phyloP scores from a whole-genome alignment of 2,329 filamentous ascomycete species.

The Fusarium sp. region DNA sequence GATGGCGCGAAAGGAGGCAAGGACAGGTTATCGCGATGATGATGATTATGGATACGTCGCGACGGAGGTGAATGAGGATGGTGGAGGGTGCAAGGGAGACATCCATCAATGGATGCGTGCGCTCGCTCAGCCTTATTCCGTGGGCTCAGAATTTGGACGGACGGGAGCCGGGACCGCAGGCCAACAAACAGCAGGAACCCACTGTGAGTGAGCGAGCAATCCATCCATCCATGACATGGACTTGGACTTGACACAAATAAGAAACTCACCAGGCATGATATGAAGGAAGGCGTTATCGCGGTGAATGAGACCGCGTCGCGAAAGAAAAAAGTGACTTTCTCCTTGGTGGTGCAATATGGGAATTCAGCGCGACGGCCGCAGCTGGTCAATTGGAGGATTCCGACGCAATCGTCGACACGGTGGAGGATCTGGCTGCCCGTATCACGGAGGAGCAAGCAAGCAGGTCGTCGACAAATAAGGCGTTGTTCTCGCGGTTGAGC shows the following conservation, averaged over 20 bases:
- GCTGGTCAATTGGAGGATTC: slow-evolving; percentile 2
- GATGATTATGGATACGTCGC: background rate
- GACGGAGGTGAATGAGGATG: slow-evolving; percentile 8
- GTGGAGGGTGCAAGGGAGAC: slow-evolving; percentile 29
- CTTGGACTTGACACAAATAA: slow-evolving; percentile 6
- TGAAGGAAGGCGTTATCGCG: slow-evolving; percentile 1
- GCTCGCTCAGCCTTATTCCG: slow-evolving; percentile 22
- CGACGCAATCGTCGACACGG: slow-evolving; percentile 18
- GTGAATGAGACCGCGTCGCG: background rate
- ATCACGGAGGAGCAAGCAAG: background rate
- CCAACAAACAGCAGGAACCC: slow-evolving; percentile 29
- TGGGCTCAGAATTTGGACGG: slow-evolving; percentile 23
- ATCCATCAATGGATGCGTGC: slow-evolving; percentile 1
- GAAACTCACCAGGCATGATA: slow-evolving; percentile 35
- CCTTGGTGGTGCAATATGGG: background rate
- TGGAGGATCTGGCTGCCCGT: background rate
- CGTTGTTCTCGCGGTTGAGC: slow-evolving; percentile 3
- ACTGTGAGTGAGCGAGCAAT: slow-evolving; percentile 4
- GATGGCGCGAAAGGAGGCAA: slow-evolving; percentile 6
- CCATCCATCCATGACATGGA: slow-evolving; percentile 4
- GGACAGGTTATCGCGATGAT: slow-evolving; percentile 1
- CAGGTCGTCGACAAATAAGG: background rate
- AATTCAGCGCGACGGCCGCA: background rate
- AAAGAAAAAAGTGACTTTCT: background rate
- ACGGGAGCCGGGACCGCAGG: slow-evolving; percentile 19